Evolutionary conservation across 2,329 filamentous ascomycete genomes (phyloP).

Genomic region (Trichoderma arundinaceum): DNA sequence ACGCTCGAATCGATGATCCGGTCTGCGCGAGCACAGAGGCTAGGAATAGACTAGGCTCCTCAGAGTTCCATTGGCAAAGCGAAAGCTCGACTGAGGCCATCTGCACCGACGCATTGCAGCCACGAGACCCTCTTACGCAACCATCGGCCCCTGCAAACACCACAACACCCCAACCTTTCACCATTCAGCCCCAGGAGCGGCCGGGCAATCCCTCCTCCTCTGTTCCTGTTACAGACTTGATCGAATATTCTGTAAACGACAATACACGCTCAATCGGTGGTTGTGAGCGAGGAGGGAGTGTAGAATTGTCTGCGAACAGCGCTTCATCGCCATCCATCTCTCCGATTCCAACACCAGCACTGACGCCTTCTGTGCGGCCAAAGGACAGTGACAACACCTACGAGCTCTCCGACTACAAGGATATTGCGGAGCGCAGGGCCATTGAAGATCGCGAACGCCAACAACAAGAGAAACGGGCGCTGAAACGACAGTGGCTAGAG

Average conservation of each 20-base stretch:
- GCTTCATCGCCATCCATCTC: neutral
- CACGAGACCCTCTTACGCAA: constrained; percentile 19
- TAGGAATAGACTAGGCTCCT: neutral
- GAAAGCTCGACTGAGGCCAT: neutral
- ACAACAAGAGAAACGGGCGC: constrained; percentile 54
- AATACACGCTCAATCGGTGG: constrained; percentile 37
- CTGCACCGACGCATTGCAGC: neutral
- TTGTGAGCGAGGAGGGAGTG: constrained; percentile 48
- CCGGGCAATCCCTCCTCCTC: constrained; percentile 51
- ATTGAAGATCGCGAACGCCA: constrained; percentile 44
- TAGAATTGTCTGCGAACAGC: constrained; percentile 9
- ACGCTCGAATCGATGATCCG: constrained; percentile 2
- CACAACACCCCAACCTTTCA: constrained; percentile 35
- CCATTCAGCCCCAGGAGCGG: constrained; percentile 43
- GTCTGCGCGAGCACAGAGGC: neutral
- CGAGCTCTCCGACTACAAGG: constrained; percentile 52
- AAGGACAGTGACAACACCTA: constrained; percentile 40
- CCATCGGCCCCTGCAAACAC: neutral
- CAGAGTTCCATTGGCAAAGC: constrained; percentile 2
- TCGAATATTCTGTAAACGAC: constrained; percentile 35
- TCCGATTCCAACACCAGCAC: neutral
- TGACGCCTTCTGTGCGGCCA: constrained; percentile 8
- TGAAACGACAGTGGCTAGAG: constrained; percentile 74
- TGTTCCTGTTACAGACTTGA: constrained; percentile 41
- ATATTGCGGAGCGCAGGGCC: constrained; percentile 41